Evolutionary conservation across 176 grass and related monocot species (phyloP).

Genomic region (Chrysopogon serrulatus): DNA sequence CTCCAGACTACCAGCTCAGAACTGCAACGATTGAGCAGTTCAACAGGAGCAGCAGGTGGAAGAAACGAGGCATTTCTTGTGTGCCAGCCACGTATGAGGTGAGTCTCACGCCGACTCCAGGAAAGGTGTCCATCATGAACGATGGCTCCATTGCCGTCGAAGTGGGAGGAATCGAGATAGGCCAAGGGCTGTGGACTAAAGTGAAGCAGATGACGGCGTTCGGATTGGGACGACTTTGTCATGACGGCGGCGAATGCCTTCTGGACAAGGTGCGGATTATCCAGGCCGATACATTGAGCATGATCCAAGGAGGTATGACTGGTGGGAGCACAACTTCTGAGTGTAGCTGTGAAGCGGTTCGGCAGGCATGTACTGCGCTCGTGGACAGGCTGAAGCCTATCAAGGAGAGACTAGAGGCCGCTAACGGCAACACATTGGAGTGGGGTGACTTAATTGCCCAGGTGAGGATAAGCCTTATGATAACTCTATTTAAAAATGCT

Average conservation of each 20-base stretch:
- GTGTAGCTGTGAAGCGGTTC: conserved; percentile 62
- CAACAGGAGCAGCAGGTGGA: conserved; percentile 62
- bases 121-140: conserved; percentile 80
- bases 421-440: conserved; percentile 27
- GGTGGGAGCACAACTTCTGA: conserved; percentile 83
- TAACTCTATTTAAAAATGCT: not conserved
- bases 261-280: conserved; percentile 65
- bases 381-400: conserved; percentile 61
- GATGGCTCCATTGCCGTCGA: conserved; percentile 84
- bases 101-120: conserved; percentile 9
- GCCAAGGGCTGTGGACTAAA: conserved; percentile 87
- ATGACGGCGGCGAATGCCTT: conserved; percentile 41
- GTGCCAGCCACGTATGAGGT: conserved; percentile 58
- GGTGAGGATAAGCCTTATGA: conserved; percentile 21
- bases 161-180: conserved; percentile 85
- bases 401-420: conserved; percentile 50
- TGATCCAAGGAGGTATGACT: conserved; percentile 71
- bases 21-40: conserved; percentile 30
- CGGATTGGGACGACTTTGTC: conserved; percentile 46
- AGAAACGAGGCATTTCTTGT: conserved; percentile 81
- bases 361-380: conserved; percentile 37
- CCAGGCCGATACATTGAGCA: conserved; percentile 67
- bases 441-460: conserved; percentile 60
- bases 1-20: conserved; percentile 48
- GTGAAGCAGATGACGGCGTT: conserved; percentile 84